Evolutionary conservation across 2,329 filamentous ascomycete genomes (phyloP), one percentile per base, ranked within the genome.

Genomic region (Cadophora sp.): DNA sequence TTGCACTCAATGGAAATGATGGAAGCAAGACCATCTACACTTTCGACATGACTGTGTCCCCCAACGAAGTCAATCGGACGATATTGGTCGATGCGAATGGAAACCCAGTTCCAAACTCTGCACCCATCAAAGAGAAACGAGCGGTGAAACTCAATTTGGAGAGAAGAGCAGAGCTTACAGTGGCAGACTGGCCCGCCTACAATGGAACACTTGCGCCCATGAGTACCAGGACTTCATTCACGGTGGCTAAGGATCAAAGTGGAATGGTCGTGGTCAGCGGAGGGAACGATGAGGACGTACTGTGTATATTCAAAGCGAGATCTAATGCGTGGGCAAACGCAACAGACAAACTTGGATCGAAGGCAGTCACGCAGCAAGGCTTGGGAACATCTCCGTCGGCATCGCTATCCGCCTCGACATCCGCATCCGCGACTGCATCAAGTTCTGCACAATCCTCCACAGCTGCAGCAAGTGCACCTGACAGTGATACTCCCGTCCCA

Each of bases 271-370:
- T 96, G 16, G 88, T 97, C 68, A 88, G 90, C n/a, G 92, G 94
- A 53, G 94, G 94, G 30, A 88, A 86, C 72, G 59, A 68, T 22
- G 30, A 70, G 1, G 85, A 91, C 68, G 85, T 91, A 0, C 76
- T 98, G 5, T 87, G 85, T 70, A 87, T 97, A 67, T 98, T 97
- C 78, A 84, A 97, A 74, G 88, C 89, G 53, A 85, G 84, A 13
- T 80, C 87, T 55, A 97, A 97, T 77, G 81, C 83, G 55, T 98
- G 95, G 95, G 79, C 91, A 24, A 89, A 97, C 75, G 84, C 91
- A 0, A 87, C 87, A 0, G 80, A 67, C 27, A 61, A 69, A 41
- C 67, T 78, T 45, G 68, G 75, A 66, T 71, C 47, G 69, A 66
- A 66, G 43, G 39, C 69, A 33, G 62, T 65, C 18, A 63, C 65